Evolutionary conservation across 1,139 yeast genomes (phyloP).

Genomic region (Hansenula sp.): DNA sequence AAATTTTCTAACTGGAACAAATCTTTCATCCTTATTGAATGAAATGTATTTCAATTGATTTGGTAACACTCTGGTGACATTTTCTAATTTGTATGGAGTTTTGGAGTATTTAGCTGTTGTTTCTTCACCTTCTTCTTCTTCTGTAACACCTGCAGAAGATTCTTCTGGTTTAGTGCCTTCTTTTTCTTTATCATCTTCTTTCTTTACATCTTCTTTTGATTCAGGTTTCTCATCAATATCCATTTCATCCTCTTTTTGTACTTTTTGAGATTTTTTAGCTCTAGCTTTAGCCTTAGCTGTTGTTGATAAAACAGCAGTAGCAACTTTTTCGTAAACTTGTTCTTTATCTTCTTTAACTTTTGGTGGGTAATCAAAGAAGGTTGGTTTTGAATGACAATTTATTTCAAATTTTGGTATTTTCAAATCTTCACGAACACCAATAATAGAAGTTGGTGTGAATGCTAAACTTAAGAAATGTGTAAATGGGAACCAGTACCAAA

Average conservation of each 20-base stretch:
- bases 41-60: slow-evolving; percentile 80
- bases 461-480: slow-evolving; percentile 91
- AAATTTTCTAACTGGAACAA: slow-evolving; percentile 77
- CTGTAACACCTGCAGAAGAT: slow-evolving; percentile 17
- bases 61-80: slow-evolving; percentile 89
- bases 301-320: slow-evolving; percentile 91
- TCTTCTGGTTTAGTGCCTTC: slow-evolving; percentile 24
- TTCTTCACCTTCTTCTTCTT: slow-evolving; percentile 28
- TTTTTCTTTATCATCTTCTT: slow-evolving; percentile 24
- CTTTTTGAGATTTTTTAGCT: slow-evolving; percentile 70
- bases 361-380: slow-evolving; percentile 85
- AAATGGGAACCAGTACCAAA: slow-evolving; percentile 99
- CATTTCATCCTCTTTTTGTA: slow-evolving; percentile 30
- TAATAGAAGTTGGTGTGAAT: slow-evolving; percentile 86
- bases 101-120: slow-evolving; percentile 37
- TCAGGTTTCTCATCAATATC: slow-evolving; percentile 33
- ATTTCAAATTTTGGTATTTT: slow-evolving; percentile 82
- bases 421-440: slow-evolving; percentile 83
- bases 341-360: slow-evolving; percentile 76
- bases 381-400: slow-evolving; percentile 77
- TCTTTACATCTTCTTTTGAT: slow-evolving; percentile 16
- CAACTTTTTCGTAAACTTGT: slow-evolving; percentile 83
- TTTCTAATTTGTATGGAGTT: slow-evolving; percentile 64
- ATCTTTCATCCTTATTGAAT: slow-evolving; percentile 71
- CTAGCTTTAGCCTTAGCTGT: slow-evolving; percentile 91